phyloP scores from a whole-genome alignment of 2,329 filamentous ascomycete species.

The Exophiala mesophila region DNA sequence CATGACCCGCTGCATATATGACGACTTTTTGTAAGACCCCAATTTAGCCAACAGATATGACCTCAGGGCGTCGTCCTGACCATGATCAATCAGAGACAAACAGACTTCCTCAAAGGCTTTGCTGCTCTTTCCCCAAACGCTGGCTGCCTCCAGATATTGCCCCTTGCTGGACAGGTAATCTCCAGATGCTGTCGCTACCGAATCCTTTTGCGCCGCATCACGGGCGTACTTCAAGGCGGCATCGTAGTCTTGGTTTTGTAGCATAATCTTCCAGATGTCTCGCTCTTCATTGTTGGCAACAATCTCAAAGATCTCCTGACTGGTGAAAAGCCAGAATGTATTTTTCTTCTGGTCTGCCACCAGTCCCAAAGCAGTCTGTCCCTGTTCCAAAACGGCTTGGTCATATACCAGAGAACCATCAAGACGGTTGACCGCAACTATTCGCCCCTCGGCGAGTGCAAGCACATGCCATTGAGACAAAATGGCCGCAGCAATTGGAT shows the following conservation, averaged over 20 bases:
- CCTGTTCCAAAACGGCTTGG: constrained; percentile 74
- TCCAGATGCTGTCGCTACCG: constrained; percentile 84
- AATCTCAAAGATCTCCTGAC: constrained; percentile 87
- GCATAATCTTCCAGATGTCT: constrained; percentile 92
- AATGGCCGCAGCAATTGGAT: constrained; percentile 72
- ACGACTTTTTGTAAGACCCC: constrained; percentile 71
- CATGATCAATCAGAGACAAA: constrained; percentile 80
- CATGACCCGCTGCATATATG: constrained; percentile 91
- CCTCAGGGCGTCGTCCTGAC: constrained; percentile 82
- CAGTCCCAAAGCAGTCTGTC: constrained; percentile 75
- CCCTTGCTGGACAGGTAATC: constrained; percentile 80
- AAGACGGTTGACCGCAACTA: constrained; percentile 81
- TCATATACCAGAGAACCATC: constrained; percentile 84
- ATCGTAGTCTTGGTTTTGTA: constrained; percentile 82
- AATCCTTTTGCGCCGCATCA: constrained; percentile 76
- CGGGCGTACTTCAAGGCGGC: constrained; percentile 79
- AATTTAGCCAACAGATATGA: constrained; percentile 87
- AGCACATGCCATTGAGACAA: constrained; percentile 93
- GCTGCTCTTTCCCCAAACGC: constrained; percentile 88
- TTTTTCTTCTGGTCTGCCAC: constrained; percentile 89
- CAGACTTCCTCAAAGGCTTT: constrained; percentile 97
- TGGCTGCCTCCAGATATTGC: constrained; percentile 78
- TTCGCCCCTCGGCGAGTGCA: constrained; percentile 71
- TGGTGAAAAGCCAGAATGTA: constrained; percentile 95
- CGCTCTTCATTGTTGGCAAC: constrained; percentile 84